Evolutionary conservation across 176 grass and related monocot genomes (phyloP).

Genomic region (Carex myosuroides): DNA sequence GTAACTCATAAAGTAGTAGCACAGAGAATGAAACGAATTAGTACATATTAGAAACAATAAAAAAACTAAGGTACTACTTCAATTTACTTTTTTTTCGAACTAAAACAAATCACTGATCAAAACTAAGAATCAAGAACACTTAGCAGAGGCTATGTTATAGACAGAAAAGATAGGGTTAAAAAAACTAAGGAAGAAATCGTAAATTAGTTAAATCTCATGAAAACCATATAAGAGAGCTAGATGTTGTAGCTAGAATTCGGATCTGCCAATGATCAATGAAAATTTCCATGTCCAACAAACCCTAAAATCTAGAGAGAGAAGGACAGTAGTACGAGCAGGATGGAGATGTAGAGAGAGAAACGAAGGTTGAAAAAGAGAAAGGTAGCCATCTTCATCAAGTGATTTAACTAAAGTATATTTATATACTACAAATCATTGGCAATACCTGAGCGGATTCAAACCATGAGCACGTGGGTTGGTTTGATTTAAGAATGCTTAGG

Average conservation of each 20-base stretch:
- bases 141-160: not conserved
- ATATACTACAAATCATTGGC: conserved; percentile 29
- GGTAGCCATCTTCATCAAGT: conserved; percentile 90
- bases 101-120: conserved; percentile 21
- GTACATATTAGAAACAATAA: not conserved
- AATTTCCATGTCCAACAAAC: not conserved
- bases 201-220: not conserved
- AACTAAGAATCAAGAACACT: not conserved
- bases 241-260: not conserved
- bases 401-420: conserved; percentile 76
- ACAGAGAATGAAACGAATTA: not conserved
- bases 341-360: conserved; percentile 52
- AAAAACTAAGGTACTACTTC: not conserved
- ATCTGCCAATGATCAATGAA: not conserved
- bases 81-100: not conserved
- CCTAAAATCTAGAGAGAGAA: conserved; percentile 18
- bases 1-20: not conserved
- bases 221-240: not conserved
- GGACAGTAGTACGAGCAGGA: conserved; percentile 19
- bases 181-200: not conserved
- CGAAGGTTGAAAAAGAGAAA: conserved; percentile 34
- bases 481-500: conserved; percentile 46
- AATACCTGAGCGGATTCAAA: conserved; percentile 57
- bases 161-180: not conserved
- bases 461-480: conserved; percentile 46